phyloP scores from a whole-genome alignment of 768 basidiomycete genomes.

The Cystobasidiopsis lactophilus region DNA sequence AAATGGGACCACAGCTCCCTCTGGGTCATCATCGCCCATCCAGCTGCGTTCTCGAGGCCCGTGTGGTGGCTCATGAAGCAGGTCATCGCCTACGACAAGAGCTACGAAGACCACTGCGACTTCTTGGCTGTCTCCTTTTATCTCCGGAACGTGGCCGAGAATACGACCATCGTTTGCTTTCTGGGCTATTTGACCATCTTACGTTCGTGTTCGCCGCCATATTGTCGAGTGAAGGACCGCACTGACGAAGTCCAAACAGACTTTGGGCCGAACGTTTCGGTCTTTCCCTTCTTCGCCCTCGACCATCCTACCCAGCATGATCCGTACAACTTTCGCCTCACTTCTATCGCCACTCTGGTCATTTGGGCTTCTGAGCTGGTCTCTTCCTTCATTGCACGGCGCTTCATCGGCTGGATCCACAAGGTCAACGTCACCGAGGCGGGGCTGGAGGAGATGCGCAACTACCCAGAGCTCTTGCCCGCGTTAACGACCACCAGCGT shows the following conservation, averaged over 20 bases:
- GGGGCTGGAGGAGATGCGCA: conserved; percentile 27
- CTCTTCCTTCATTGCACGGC: conserved; percentile 24
- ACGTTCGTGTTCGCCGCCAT: neutral
- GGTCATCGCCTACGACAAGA: conserved; percentile 22
- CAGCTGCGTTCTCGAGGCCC: conserved; percentile 26
- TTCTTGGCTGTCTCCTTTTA: conserved; percentile 20
- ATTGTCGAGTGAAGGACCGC: no score
- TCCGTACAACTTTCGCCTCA: conserved; percentile 29
- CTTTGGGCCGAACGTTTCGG: conserved; percentile 27
- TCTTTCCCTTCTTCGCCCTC: conserved; percentile 30
- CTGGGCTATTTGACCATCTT: conserved; percentile 26
- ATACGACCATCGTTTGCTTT: conserved; percentile 19
- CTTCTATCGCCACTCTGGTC: conserved; percentile 25
- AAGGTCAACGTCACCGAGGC: conserved; percentile 24
- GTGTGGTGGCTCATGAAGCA: conserved; percentile 24
- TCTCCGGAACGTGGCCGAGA: conserved; percentile 27
- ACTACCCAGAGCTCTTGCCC: conserved; percentile 24
- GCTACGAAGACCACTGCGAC: conserved; percentile 24
- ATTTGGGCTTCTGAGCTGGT: conserved; percentile 27
- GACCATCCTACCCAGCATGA: conserved; percentile 22
- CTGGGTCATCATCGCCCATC: conserved; percentile 25
- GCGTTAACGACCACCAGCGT: conserved; percentile 23
- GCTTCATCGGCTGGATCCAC: conserved; percentile 22
- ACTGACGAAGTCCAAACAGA: conserved; percentile 9
- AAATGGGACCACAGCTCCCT: conserved; percentile 4